These are phyloP conservation scores for Lasiodiplodia theobromae DNA, from an alignment of 2,329 filamentous ascomycete species.

Conservation along the genomic window DNA sequence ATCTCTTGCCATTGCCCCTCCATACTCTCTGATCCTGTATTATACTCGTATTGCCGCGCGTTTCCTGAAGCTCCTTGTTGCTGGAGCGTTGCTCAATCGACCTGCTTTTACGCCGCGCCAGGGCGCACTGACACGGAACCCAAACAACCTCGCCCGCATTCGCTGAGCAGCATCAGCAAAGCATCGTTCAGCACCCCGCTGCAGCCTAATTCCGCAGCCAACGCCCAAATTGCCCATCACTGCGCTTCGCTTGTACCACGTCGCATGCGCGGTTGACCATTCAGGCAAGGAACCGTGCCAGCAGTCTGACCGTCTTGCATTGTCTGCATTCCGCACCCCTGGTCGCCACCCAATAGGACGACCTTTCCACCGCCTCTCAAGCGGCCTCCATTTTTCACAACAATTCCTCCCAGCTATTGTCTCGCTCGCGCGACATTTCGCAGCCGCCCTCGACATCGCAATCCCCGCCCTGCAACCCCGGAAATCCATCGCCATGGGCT, in stretches of 20 bases:
- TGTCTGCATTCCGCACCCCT: conserved; percentile 29
- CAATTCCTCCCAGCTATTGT: conserved; percentile 17
- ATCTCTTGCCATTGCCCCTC: not conserved
- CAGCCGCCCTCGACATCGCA: conserved; percentile 36
- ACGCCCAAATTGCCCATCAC: conserved; percentile 3
- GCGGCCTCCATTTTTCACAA: conserved; percentile 30
- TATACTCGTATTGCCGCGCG: conserved; percentile 9
- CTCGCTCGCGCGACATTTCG: conserved; percentile 38
- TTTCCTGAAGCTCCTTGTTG: conserved; percentile 20
- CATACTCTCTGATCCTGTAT: not conserved
- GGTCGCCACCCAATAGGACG: conserved; percentile 30
- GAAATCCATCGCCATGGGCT: conserved; percentile 69
- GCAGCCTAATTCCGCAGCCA: conserved; percentile 21
- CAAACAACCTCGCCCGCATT: conserved; percentile 3
- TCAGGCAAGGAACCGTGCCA: conserved; percentile 28
- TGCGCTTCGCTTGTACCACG: conserved; percentile 23
- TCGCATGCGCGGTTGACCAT: conserved; percentile 26
- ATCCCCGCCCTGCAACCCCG: conserved; percentile 29
- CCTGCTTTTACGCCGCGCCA: not conserved
- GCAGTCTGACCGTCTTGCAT: conserved; percentile 26
- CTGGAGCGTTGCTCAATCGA: conserved; percentile 13
- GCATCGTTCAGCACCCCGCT: conserved; percentile 21
- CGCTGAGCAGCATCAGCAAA: conserved; percentile 2
- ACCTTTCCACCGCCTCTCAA: conserved; percentile 16
- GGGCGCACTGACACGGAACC: not conserved